Evolutionary conservation across 495 filamentous ascomycete species (phyloP).

Genomic region (Podospora pseudoanserina): DNA sequence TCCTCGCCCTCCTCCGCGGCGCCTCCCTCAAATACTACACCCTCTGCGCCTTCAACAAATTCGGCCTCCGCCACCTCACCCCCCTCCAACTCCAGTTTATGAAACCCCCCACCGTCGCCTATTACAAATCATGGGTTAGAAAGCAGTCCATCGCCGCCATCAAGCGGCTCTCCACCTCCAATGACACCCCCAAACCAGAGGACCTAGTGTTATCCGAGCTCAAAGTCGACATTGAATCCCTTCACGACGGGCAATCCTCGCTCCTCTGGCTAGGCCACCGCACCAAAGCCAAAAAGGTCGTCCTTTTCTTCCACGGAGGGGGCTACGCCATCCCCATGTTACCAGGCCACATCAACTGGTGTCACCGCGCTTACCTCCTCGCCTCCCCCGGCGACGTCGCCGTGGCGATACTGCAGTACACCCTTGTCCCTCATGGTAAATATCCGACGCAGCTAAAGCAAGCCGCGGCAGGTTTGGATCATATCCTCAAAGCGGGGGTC

Average conservation of each 20-base stretch:
- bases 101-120: constrained; percentile 5
- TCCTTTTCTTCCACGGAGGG: constrained; percentile 37
- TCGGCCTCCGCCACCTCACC: constrained; percentile 18
- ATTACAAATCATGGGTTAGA: constrained; percentile 21
- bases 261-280: constrained; percentile 36
- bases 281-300: constrained; percentile 28
- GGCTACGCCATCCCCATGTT: constrained; percentile 27
- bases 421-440: constrained; percentile 25
- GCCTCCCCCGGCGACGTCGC: constrained; percentile 28
- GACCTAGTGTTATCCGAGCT: constrained; percentile 1
- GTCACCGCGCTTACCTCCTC: constrained; percentile 25
- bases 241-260: constrained; percentile 21
- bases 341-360: constrained; percentile 30
- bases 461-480: constrained; percentile 26
- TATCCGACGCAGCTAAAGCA: constrained; percentile 32
- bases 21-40: constrained; percentile 20
- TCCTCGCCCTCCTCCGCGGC: constrained; percentile 19
- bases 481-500: constrained; percentile 24
- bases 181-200: not conserved
- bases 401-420: constrained; percentile 34
- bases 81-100: constrained; percentile 22
- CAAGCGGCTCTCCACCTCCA: constrained; percentile 7
- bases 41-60: constrained; percentile 21
- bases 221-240: constrained; percentile 14
- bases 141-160: constrained; percentile 5